A percentile compares a stretch with the other conserved stretches of the same genome.
Evolutionary conservation across 148 eudicot species (phyloP).

Genomic region (Silene conica): DNA sequence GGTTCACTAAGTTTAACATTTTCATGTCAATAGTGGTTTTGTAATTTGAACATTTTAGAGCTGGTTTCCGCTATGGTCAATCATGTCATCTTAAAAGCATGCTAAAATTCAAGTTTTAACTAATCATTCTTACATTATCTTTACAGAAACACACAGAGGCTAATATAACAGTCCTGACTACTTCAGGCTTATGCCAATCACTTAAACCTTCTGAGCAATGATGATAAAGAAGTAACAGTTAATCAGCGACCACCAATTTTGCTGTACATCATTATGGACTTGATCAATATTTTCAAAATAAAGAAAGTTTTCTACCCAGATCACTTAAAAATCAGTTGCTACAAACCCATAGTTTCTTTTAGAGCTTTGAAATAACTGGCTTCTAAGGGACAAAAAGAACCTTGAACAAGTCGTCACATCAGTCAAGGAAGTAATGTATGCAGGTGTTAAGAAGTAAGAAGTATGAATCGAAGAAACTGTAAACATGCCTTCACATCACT

Average conservation of each 20-base stretch:
- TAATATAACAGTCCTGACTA: too few relatives aligned
- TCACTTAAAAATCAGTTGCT: neutral
- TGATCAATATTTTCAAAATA: neutral
- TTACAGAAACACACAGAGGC: too few relatives aligned
- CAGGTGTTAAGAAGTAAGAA: neutral
- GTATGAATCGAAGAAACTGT: neutral
- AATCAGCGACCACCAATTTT: neutral
- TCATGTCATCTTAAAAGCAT: too few relatives aligned
- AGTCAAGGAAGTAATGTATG: neutral
- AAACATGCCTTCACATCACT: constrained; percentile 59
- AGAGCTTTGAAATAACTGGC: neutral
- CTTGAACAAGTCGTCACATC: neutral
- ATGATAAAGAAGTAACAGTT: too few relatives aligned
- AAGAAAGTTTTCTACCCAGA: neutral
- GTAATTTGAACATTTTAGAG: too few relatives aligned
- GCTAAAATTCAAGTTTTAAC: too few relatives aligned
- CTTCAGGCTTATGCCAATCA: too few relatives aligned
- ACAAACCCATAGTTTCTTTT: neutral
- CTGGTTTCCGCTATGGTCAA: too few relatives aligned
- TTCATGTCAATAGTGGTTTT: too few relatives aligned
- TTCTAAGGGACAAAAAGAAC: neutral
- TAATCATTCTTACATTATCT: too few relatives aligned
- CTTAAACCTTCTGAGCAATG: too few relatives aligned
- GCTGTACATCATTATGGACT: neutral
- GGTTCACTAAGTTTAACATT: too few relatives aligned